Evolutionary conservation across 2,329 filamentous ascomycete genomes (phyloP), one percentile per base, ranked within the genome.

Genomic region (Coleophoma cylindrospora): DNA sequence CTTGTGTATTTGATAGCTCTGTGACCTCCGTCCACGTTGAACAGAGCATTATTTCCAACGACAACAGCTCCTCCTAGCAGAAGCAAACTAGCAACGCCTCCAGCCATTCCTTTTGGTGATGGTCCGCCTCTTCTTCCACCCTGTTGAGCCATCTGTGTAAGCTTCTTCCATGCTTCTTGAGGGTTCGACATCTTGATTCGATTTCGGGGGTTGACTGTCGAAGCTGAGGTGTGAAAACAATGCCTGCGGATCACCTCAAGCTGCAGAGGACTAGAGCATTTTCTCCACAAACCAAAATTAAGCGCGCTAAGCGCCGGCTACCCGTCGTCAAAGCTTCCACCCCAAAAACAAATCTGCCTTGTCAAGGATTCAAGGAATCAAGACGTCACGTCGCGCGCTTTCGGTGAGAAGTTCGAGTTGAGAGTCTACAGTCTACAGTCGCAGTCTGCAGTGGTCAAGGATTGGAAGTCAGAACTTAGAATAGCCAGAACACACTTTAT

Each of bases 1-100:
- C 91, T 86, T 63, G 87, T 91, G 76, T 99, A 99, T 73, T 99
- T 99, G 80, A 99, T 99, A 58, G 94, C 94, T 67, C 94, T 86
- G 72, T 97, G 94, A 74, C 94, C 94, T 85, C 94, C 94, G 67
- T 99, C 94, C 63, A 99, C 94, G 74, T 86, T 86, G 75, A 86
- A 86, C 5, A 86, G 74, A 41, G 82, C 78, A 67, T 66, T 64
- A 60, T 84, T 80, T 57, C 77, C 73, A 47, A 81, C 58, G 55
- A 79, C 68, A 54, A 74, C 68, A 54, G 76, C 74, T 57, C 79
- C 76, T 57, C 74, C 75, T 22, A 84, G 68, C 34, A 82, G 58
- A 37, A 83, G 59, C 50, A 83, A 63, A 47, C 72, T 73, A 51
- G 71, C 78, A 55, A 78, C 66, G 57, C 79, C 80, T 53, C 76